Evolutionary conservation across 2,329 filamentous ascomycete species (phyloP), one percentile per base, ranked within the genome.

Genomic region (Aureobasidium sp.): DNA sequence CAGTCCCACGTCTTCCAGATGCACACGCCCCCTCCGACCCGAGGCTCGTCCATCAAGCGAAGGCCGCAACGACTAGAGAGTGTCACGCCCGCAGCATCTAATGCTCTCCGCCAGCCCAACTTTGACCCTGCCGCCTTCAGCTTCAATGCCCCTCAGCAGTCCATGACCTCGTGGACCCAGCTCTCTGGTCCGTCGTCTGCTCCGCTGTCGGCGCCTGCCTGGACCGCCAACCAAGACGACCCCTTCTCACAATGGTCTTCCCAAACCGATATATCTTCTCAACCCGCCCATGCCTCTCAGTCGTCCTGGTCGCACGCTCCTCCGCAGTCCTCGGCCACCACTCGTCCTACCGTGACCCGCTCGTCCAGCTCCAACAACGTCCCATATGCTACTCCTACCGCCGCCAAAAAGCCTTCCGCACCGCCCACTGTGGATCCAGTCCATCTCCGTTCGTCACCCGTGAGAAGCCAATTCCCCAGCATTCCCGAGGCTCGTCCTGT

Each of bases 21-120:
- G 76, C 83, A 86, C 71, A 86, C 84, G 14, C 84, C 84, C 37
- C 84, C 84, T 53, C 83, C 84, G 2, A 85, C 83, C 29, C 78
- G 83, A 71, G 82, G 78, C 64, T 74, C 76, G 58, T 77, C 82
- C 20, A 81, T 79, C 6, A 77, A 79, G 68, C 78, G 81, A 65
- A 77, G 76, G 64, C 70, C 74, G 36, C 67, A 71, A 55, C 66
- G 72, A 53, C 70, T 72, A 52, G 72, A 76, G 44, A 62, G 52
- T 27, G 44, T 52, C 27, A 59, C 58, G 20, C 15, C 31, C 5
- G 8, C 22, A 5, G 29, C 53, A 7, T 57, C 41, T 14, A 48
- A 15, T 22, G 41, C 39, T 20, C 39, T 25, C 20, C 41, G 27
- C 9, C 53, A 45, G 41, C 41, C 41, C 29, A 27, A 25, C 17